Evolutionary conservation across 352 stramenopile genomes (phyloP).

Genomic region (Phytophthora pseudosyringae): DNA sequence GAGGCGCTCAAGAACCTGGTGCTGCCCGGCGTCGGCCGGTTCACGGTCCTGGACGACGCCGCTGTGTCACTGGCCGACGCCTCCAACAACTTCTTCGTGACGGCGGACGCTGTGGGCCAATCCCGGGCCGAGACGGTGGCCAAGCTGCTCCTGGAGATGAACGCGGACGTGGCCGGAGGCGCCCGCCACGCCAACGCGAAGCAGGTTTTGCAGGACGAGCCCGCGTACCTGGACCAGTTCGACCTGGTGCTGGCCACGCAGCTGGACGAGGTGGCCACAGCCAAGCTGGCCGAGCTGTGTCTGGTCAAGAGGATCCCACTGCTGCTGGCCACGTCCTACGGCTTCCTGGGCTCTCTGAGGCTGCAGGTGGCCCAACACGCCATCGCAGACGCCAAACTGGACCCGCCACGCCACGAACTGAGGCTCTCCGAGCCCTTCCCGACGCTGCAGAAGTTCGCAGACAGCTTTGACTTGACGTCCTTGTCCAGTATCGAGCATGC

Average conservation of each 20-base stretch:
- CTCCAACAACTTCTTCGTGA: slow-evolving; percentile 96
- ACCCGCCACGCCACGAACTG: slow-evolving; percentile 89
- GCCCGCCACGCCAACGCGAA: slow-evolving; percentile 51
- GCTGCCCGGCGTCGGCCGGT: slow-evolving; percentile 86
- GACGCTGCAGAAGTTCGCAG: slow-evolving; percentile 63
- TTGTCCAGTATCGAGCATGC: slow-evolving; percentile 88
- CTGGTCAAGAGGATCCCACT: slow-evolving; percentile 75
- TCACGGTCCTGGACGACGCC: slow-evolving; percentile 95
- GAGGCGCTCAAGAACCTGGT: slow-evolving; percentile 99
- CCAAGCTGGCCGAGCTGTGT: slow-evolving; percentile 76
- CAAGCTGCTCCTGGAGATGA: slow-evolving; percentile 95
- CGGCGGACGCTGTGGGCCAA: slow-evolving; percentile 49
- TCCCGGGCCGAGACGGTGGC: slow-evolving; percentile 84
- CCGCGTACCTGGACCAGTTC: slow-evolving; percentile 67
- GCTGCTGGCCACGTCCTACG: slow-evolving; percentile 89
- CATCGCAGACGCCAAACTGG: slow-evolving; percentile 92
- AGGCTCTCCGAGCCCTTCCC: slow-evolving; percentile 82
- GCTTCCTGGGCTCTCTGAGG: slow-evolving; percentile 92
- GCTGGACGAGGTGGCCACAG: slow-evolving; percentile 63
- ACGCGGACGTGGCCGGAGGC: slow-evolving; percentile 90
- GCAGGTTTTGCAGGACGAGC: slow-evolving; percentile 64
- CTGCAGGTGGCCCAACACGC: slow-evolving; percentile 88
- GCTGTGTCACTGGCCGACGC: slow-evolving; percentile 73
- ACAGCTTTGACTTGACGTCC: slow-evolving; percentile 63
- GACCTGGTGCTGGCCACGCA: slow-evolving; percentile 91